A percentile compares a stretch with the other conserved stretches of the same genome.
Conservation (phyloP, 352 stramenopile genomes). For the Phytophthora boehmeriae region DNA sequence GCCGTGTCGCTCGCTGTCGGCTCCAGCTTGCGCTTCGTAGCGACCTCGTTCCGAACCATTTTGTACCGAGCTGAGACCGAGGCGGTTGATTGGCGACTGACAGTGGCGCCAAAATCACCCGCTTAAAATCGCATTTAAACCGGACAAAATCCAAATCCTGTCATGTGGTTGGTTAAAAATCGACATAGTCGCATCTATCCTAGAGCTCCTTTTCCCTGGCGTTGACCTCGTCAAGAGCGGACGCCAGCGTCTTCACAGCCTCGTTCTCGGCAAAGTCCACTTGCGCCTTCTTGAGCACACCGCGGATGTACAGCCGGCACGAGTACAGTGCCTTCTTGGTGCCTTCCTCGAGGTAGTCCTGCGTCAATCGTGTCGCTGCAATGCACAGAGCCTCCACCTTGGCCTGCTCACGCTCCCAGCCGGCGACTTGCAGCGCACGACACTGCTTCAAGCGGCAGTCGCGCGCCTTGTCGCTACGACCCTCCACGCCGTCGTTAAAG, state of each 20-base stretch:
- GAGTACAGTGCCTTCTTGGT: constrained; percentile 84
- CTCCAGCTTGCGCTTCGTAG: constrained; percentile 35
- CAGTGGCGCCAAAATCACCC: constrained; percentile 34
- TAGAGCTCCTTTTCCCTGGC: constrained; percentile 57
- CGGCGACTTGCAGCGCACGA: constrained; percentile 66
- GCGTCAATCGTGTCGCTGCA: constrained; percentile 54
- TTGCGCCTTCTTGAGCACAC: constrained; percentile 80
- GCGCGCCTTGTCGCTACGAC: constrained; percentile 67
- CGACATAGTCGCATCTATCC: background rate
- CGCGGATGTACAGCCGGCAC: constrained; percentile 76
- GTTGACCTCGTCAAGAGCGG: constrained; percentile 62
- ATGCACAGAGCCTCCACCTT: constrained; percentile 66
- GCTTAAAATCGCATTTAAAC: constrained; percentile 14
- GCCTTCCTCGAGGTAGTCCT: constrained; percentile 71
- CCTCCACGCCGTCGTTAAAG: constrained; percentile 72
- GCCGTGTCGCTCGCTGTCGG: background rate
- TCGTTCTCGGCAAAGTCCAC: constrained; percentile 65
- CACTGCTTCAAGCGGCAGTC: constrained; percentile 84
- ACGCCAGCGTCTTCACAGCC: constrained; percentile 48
- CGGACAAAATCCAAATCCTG: constrained; percentile 9
- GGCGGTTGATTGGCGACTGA: constrained; percentile 39
- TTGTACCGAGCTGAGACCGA: constrained; percentile 11
- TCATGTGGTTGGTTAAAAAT: constrained; percentile 17
- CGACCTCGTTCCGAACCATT: constrained; percentile 22
- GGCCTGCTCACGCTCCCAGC: constrained; percentile 69